These are phyloP conservation scores for Alternaria sp. DNA, from an alignment of 2,329 filamentous ascomycete genomes.

Conservation along the genomic window DNA sequence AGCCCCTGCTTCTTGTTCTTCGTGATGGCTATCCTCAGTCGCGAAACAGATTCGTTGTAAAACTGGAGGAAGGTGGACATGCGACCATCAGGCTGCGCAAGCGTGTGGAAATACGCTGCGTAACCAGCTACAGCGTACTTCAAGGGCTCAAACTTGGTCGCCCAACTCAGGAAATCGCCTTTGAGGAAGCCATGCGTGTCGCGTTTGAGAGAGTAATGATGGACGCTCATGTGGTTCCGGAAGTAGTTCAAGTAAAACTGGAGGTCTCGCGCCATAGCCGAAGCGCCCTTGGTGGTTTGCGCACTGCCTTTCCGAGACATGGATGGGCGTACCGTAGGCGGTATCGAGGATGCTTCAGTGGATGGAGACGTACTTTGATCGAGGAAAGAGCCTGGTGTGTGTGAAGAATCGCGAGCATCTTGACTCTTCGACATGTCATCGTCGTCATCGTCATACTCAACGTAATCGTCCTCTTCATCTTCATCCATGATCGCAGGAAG, in stretches of 20 bases:
- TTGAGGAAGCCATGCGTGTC: conserved; percentile 78
- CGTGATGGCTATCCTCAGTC: conserved; percentile 75
- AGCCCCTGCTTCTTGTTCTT: conserved; percentile 75
- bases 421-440: conserved; percentile 30
- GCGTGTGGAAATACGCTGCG: conserved; percentile 82
- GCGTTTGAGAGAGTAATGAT: conserved; percentile 81
- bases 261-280: conserved; percentile 68
- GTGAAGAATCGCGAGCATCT: conserved; percentile 46
- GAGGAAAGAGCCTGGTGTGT: conserved; percentile 51
- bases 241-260: conserved; percentile 83
- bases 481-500: conserved; percentile 56
- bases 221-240: conserved; percentile 76
- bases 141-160: conserved; percentile 79
- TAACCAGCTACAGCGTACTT: conserved; percentile 89
- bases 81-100: conserved; percentile 74
- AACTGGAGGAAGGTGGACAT: conserved; percentile 86
- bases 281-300: conserved; percentile 31
- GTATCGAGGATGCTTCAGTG: conserved; percentile 56
- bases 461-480: conserved; percentile 56
- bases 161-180: conserved; percentile 73
- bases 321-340: conserved; percentile 37
- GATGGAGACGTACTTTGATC: conserved; percentile 62
- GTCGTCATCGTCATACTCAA: conserved; percentile 37
- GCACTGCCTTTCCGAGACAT: conserved; percentile 46
- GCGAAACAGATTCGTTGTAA: conserved; percentile 85